Evolutionary conservation across 331 rosid species (phyloP).

Genomic region (Spiraea crenata): DNA sequence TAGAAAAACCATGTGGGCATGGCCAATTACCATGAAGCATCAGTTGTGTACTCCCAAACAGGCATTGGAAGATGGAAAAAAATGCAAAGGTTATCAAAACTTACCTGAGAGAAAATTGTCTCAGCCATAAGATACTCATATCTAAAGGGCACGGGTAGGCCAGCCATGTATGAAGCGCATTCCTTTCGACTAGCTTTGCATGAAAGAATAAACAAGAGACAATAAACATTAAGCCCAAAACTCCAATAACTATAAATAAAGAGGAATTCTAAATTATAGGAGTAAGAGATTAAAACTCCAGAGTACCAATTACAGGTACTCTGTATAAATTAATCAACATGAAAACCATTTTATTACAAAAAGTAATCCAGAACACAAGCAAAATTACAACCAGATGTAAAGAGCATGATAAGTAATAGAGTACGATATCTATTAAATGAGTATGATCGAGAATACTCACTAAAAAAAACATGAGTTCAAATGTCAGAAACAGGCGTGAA

Average conservation of each 20-base stretch:
- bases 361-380: neutral
- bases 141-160: conserved; percentile 93
- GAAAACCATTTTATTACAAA: neutral
- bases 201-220: conserved; percentile 44
- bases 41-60: neutral
- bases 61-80: neutral
- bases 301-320: neutral
- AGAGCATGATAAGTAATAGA: neutral
- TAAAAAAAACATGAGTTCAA: neutral
- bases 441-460: no score
- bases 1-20: neutral
- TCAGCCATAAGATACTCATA: conserved; percentile 98
- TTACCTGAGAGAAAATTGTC: conserved; percentile 98
- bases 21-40: neutral
- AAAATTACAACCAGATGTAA: neutral
- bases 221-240: conserved; percentile 38
- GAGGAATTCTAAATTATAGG: neutral
- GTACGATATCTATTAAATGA: neutral
- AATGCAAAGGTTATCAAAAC: conserved; percentile 7
- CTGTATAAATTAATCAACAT: neutral
- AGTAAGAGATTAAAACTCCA: neutral
- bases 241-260: neutral
- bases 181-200: conserved; percentile 99
- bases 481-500: neutral
- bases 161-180: conserved; percentile 95